phyloP scores from a whole-genome alignment of 2,329 filamentous ascomycete species.

The Diaporthe citri region DNA sequence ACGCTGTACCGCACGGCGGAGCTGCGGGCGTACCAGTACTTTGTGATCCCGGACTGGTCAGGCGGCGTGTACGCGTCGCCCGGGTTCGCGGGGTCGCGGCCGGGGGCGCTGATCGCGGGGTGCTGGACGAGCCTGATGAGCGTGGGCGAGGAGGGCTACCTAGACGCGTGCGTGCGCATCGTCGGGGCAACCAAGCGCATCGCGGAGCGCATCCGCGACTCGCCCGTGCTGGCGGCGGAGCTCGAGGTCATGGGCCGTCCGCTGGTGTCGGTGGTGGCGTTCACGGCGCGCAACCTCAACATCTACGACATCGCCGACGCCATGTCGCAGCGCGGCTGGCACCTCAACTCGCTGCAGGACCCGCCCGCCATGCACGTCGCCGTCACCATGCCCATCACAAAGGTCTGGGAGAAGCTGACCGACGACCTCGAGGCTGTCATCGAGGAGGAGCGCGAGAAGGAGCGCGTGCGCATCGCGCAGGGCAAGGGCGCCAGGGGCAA shows the following conservation, averaged over 20 bases:
- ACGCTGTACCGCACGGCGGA: constrained; percentile 86
- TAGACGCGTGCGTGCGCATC: constrained; percentile 88
- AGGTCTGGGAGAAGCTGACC: constrained; percentile 84
- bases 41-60: constrained; percentile 93
- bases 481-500: constrained; percentile 75
- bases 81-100: constrained; percentile 89
- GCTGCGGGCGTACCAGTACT: constrained; percentile 93
- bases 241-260: constrained; percentile 87
- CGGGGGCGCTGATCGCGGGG: constrained; percentile 92
- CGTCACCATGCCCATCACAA: constrained; percentile 87
- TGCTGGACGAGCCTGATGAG: constrained; percentile 95
- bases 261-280: constrained; percentile 90
- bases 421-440: constrained; percentile 76
- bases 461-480: constrained; percentile 77
- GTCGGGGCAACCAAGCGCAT: constrained; percentile 90
- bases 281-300: constrained; percentile 85
- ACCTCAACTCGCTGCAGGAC: constrained; percentile 92
- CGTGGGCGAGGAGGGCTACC: constrained; percentile 88
- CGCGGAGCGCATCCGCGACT: constrained; percentile 77
- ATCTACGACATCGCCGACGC: constrained; percentile 95
- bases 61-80: constrained; percentile 97
- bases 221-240: constrained; percentile 77
- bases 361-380: constrained; percentile 95
- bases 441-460: constrained; percentile 84
- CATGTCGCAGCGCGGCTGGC: constrained; percentile 89